Conservation (phyloP, 805 yeast species). For the Suhomyces vadensis region DNA sequence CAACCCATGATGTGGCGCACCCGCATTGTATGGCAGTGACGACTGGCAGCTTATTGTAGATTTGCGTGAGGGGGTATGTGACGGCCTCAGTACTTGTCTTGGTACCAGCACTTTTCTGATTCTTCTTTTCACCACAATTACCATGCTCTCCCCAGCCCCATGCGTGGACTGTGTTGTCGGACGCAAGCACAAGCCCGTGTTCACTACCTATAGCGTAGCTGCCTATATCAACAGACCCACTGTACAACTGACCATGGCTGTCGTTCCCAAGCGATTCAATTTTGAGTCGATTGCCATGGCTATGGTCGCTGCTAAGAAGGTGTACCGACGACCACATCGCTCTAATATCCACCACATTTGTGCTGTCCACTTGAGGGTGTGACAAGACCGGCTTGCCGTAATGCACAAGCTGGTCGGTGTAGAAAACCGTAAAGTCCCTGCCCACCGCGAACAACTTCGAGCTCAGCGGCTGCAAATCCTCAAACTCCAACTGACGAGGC, state of each 20-base stretch:
- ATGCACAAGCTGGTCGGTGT: constrained; percentile 4
- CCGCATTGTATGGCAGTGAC: constrained; percentile 53
- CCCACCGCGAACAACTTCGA: constrained; percentile 42
- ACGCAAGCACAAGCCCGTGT: constrained; percentile 62
- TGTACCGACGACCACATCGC: constrained; percentile 86
- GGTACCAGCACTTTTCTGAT: neutral
- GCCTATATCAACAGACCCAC: constrained; percentile 13
- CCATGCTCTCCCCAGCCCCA: constrained; percentile 99
- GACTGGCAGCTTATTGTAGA: constrained; percentile 23
- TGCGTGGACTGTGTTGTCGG: constrained; percentile 45
- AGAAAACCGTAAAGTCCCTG: constrained; percentile 55
- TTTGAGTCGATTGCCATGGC: neutral
- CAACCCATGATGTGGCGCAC: constrained; percentile 69
- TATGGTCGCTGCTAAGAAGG: constrained; percentile 22
- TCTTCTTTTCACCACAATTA: constrained; percentile 62
- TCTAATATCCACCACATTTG: constrained; percentile 21
- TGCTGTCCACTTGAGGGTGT: constrained; percentile 12
- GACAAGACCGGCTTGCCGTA: constrained; percentile 17
- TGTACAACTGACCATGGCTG: constrained; percentile 65
- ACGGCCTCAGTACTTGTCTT: constrained; percentile 25
- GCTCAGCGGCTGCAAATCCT: constrained; percentile 4
- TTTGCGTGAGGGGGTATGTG: constrained; percentile 36
- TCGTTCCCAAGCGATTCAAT: constrained; percentile 68
- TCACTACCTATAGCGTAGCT: constrained; percentile 72
- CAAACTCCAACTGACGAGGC: constrained; percentile 24